Evolutionary conservation across 352 stramenopile species (phyloP), one percentile per base, ranked within the genome.

Genomic region (Pythium chondricola): DNA sequence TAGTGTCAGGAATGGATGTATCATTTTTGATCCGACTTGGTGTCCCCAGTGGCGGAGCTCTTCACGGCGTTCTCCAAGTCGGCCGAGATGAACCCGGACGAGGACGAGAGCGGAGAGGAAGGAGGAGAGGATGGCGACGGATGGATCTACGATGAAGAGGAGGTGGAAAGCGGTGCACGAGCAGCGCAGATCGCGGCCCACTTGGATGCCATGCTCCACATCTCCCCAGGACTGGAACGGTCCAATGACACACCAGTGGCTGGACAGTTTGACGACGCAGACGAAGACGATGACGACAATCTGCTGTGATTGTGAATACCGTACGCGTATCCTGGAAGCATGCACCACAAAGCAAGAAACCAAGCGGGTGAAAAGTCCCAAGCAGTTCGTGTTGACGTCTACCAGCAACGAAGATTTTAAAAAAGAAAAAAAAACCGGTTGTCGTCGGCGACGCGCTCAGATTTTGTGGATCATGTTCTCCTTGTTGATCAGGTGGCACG

Each of bases 401-500:
- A 47, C 21, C 47, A n/a, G 16, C 38, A 16, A 21, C 11, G 5
- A n/a, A 35, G 29, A 14, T 35, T 35, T 35, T 35, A 14, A 35
- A 35, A 35, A 35, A 35, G 8, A 14, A 14, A 8, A 14, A 14
- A 14, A 14, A 14, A 35, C 14, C 29, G 8, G 29, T 35, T 35
- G 8, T 35, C 14, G 29, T 35, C 8, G 29, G 8, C 29, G 14
- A 11, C 22, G 8, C 22, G n/a, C 31, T 71, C 76, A 92, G 47
- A 95, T 74, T 69, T 94, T 95, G 74, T 96, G 76, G 48, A 98
- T 85, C 95, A 99, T 99, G 60, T 96, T 98, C 67, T 99, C 96
- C 82, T 99, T 99, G 74, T 98, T 96, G 74, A 99, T 98, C 54
- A 99, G 75, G 79, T 99, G 96, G 56, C 85, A 98, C 43, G 96